Evolutionary conservation across 208 protist species (phyloP).

Genomic region (Acanthamoeba triangularis): DNA sequence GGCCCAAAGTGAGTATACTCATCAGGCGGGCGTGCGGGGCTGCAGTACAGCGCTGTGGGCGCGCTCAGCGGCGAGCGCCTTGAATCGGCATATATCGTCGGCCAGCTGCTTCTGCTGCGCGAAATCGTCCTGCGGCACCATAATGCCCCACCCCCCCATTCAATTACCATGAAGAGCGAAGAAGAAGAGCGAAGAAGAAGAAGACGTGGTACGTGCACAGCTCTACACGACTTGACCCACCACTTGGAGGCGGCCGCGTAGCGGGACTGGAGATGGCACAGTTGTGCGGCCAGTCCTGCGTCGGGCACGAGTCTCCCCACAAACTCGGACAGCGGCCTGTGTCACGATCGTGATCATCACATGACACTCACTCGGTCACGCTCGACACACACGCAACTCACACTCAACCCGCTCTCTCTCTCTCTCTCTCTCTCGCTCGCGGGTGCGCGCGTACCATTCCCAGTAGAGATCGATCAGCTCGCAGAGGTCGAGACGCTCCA

Average conservation of each 20-base stretch:
- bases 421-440: no score
- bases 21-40: no score
- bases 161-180: no score
- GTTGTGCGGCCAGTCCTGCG: background rate
- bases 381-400: background rate
- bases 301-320: background rate
- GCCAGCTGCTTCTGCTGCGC: no score
- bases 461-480: constrained; percentile 18
- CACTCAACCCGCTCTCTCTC: background rate
- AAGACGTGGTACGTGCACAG: background rate
- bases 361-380: background rate
- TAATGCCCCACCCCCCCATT: no score
- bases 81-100: no score
- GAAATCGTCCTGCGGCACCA: no score
- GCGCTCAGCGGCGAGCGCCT: no score
- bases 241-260: background rate
- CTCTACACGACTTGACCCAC: background rate
- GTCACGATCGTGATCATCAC: no score
- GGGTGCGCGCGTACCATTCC: background rate
- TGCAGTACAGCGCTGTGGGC: no score
- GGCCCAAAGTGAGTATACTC: no score
- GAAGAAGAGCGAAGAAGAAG: no score
- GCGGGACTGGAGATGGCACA: background rate
- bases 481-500: background rate
- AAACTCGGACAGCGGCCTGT: background rate